These are phyloP conservation scores for Cercospora sojina DNA, from an alignment of 2,329 filamentous ascomycete genomes.

Conservation along the genomic window DNA sequence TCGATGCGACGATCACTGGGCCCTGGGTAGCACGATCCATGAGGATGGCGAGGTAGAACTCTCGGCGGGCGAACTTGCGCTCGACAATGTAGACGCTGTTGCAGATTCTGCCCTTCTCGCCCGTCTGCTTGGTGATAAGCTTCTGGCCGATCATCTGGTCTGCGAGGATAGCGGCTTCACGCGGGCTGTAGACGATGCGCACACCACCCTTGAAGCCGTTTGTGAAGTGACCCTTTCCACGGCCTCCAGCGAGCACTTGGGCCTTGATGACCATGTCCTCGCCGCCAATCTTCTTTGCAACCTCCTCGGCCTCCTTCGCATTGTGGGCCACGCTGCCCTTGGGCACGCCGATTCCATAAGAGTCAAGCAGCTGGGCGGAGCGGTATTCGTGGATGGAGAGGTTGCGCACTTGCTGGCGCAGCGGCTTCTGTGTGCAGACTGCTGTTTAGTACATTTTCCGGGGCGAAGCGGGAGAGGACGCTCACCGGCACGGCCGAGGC, in stretches of 20 bases:
- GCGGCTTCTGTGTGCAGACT: constrained; percentile 46
- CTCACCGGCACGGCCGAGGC: constrained; percentile 69
- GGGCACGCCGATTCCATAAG: constrained; percentile 92
- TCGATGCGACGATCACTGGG: constrained; percentile 95
- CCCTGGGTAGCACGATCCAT: constrained; percentile 93
- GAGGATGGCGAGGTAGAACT: constrained; percentile 98
- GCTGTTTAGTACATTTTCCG: constrained; percentile 27
- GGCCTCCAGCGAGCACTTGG: constrained; percentile 94
- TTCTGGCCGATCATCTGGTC: constrained; percentile 99
- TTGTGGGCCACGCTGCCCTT: constrained; percentile 82
- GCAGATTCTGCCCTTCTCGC: constrained; percentile 87
- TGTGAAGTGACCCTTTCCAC: constrained; percentile 96
- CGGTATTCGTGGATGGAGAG: constrained; percentile 98
- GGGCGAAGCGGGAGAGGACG: not conserved
- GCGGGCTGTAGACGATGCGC: constrained; percentile 96
- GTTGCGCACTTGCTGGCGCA: constrained; percentile 75
- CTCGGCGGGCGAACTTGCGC: constrained; percentile 97
- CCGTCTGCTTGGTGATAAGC: constrained; percentile 99
- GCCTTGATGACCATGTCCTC: constrained; percentile 99
- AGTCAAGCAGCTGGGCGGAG: constrained; percentile 83
- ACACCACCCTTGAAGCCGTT: constrained; percentile 99
- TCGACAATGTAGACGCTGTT: constrained; percentile 98
- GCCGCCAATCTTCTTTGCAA: constrained; percentile 83
- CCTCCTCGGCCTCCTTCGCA: constrained; percentile 81
- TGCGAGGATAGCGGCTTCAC: constrained; percentile 94